phyloP scores from a whole-genome alignment of 148 eudicot genomes.

The Gaultheria prostrata region DNA sequence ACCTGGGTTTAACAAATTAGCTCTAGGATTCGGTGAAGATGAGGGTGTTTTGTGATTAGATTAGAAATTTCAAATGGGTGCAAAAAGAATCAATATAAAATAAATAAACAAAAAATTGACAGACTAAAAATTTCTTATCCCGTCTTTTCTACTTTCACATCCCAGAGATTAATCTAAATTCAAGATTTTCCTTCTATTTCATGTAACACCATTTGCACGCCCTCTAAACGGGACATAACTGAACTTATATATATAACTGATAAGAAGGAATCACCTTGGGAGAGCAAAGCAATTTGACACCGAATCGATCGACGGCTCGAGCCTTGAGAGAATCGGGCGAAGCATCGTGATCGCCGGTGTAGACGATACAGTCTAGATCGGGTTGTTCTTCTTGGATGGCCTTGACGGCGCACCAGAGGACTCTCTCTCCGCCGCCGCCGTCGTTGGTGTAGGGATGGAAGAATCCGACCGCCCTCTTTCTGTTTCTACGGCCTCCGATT shows the following conservation, averaged over 20 bases:
- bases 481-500: slow-evolving; percentile 30
- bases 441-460: slow-evolving; percentile 96
- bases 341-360: slow-evolving; percentile 91
- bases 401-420: slow-evolving; percentile 94
- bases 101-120: no score
- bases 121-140: no score
- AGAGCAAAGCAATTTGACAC: slow-evolving; percentile 52
- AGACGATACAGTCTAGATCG: slow-evolving; percentile 56
- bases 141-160: no score
- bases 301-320: slow-evolving; percentile 87
- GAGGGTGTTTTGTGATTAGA: no score
- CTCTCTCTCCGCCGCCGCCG: slow-evolving; percentile 98
- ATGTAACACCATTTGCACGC: no score
- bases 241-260: neutral
- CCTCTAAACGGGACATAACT: neutral
- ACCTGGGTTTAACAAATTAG: no score
- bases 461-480: slow-evolving; percentile 60
- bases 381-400: slow-evolving; percentile 72
- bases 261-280: slow-evolving; percentile 49
- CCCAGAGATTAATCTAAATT: no score
- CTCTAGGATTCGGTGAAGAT: no score
- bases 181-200: no score
- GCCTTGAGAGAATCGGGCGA: slow-evolving; percentile 49
- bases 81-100: no score
- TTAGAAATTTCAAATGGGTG: no score